Evolutionary conservation across 2,329 filamentous ascomycete genomes (phyloP).

Genomic region (Bretziella fagacearum): DNA sequence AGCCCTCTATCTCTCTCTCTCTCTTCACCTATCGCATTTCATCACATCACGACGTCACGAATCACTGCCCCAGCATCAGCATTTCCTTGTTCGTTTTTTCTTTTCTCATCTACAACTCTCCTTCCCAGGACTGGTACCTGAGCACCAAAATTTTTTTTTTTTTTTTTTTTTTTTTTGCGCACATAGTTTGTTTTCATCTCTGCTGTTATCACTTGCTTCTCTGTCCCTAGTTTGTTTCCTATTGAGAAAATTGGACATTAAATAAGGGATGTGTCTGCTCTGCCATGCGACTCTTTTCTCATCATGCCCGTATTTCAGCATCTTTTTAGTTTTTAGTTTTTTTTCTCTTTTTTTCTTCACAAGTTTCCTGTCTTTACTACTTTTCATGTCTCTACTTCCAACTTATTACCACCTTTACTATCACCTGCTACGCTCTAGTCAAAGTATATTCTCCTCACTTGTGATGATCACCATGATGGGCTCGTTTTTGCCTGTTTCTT

Average conservation of each 20-base stretch:
- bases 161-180: constrained; percentile 1
- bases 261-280: too few species aligned
- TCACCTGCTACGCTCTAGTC: too few species aligned
- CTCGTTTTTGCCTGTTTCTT: too few species aligned
- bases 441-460: too few species aligned
- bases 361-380: constrained; percentile 1
- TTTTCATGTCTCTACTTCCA: background rate
- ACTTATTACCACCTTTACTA: background rate
- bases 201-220: background rate
- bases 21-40: constrained; percentile 21
- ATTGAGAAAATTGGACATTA: too few species aligned
- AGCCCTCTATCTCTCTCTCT: background rate
- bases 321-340: background rate
- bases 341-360: constrained; percentile 1
- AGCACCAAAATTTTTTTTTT: background rate
- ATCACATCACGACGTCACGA: constrained; percentile 20
- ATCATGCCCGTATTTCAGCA: background rate
- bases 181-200: constrained; percentile 7
- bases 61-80: constrained; percentile 5
- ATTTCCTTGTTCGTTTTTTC: constrained; percentile 11
- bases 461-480: too few species aligned
- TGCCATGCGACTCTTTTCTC: too few species aligned
- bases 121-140: constrained; percentile 5
- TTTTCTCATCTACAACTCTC: constrained; percentile 10
- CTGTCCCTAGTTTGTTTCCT: too few species aligned